phyloP scores from a whole-genome alignment of 78 protist species.

The Dictyostelium capitatum region DNA sequence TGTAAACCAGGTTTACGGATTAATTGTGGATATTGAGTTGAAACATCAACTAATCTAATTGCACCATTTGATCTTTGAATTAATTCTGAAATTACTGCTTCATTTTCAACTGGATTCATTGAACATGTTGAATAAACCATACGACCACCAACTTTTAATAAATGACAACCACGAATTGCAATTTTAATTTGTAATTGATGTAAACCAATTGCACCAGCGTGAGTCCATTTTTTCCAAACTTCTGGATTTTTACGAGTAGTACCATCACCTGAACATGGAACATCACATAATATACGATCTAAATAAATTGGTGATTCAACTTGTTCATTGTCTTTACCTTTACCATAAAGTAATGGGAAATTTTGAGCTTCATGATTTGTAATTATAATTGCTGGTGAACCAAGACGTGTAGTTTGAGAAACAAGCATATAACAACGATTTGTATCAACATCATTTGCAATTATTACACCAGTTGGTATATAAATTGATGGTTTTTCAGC shows the following conservation, averaged over 20 bases:
- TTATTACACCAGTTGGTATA: conserved; percentile 79
- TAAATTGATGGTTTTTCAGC: not conserved
- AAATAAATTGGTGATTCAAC: conserved; percentile 68
- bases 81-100: conserved; percentile 96
- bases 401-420: conserved; percentile 90
- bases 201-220: conserved; percentile 33
- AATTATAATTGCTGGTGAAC: conserved; percentile 84
- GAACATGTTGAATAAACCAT: conserved; percentile 99
- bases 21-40: conserved; percentile 80
- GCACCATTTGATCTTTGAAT: conserved; percentile 78
- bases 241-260: conserved; percentile 96
- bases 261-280: conserved; percentile 99
- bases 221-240: conserved; percentile 93
- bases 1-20: conserved; percentile 85
- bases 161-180: conserved; percentile 86
- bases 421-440: conserved; percentile 95
- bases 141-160: conserved; percentile 94
- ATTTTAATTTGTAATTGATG: conserved; percentile 94
- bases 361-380: conserved; percentile 93
- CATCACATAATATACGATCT: conserved; percentile 97
- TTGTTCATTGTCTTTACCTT: not conserved
- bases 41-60: conserved; percentile 88
- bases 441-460: conserved; percentile 97
- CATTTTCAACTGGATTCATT: conserved; percentile 98
- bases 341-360: conserved; percentile 58